phyloP scores from a whole-genome alignment of 2,329 filamentous ascomycete species.

The Cercospora zeae-maydis region DNA sequence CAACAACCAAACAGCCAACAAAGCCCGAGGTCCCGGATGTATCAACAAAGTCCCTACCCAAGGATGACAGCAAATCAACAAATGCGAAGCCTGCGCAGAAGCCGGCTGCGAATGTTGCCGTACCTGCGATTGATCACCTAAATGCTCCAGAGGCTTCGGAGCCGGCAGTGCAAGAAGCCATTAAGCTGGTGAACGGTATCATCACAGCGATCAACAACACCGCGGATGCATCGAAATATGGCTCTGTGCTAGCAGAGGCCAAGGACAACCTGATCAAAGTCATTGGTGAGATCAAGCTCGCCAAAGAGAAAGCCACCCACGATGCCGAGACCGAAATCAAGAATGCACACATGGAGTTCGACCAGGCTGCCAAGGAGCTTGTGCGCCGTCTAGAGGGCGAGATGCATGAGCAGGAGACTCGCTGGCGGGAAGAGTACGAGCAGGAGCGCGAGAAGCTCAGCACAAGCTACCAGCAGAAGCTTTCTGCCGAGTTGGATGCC shows the following conservation, averaged over 20 bases:
- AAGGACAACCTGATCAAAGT: constrained; percentile 79
- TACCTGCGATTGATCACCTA: constrained; percentile 71
- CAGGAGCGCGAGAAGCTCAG: constrained; percentile 77
- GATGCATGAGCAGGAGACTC: constrained; percentile 73
- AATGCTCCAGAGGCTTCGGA: constrained; percentile 72
- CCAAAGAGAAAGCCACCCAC: constrained; percentile 67
- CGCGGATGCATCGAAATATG: constrained; percentile 71
- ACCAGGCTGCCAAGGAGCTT: constrained; percentile 81
- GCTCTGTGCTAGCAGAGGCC: constrained; percentile 73
- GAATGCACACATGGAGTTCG: constrained; percentile 71
- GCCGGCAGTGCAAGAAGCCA: constrained; percentile 85
- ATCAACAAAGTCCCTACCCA: constrained; percentile 18
- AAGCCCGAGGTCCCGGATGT: constrained; percentile 27
- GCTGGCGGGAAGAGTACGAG: constrained; percentile 86
- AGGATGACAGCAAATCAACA: constrained; percentile 21
- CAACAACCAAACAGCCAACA: constrained; percentile 22
- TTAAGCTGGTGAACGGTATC: constrained; percentile 93
- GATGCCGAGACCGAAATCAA: constrained; percentile 72
- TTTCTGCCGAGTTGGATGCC: constrained; percentile 73
- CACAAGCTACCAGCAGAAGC: constrained; percentile 72
- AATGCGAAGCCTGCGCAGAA: constrained; percentile 45
- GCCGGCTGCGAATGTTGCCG: constrained; percentile 41
- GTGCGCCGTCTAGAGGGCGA: constrained; percentile 80
- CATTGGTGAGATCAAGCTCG: constrained; percentile 68
- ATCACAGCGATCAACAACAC: constrained; percentile 91